Evolutionary conservation across 495 filamentous ascomycete species (phyloP), one percentile per base, ranked within the genome.

Genomic region (Bryoglossum gracile): DNA sequence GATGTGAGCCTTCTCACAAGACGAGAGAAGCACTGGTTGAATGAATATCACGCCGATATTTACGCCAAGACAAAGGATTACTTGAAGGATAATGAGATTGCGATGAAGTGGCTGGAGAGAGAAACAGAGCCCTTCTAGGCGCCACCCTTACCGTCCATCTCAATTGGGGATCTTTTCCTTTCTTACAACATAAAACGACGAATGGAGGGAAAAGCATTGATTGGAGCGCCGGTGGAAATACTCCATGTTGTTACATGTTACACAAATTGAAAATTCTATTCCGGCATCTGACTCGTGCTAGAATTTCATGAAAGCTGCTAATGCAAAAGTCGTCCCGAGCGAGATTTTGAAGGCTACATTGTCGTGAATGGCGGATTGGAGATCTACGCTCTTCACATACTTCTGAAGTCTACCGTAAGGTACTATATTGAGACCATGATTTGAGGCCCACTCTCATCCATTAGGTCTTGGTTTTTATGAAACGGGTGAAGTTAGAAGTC

Each of bases 11-110:
- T 94, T 39, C 59, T 99, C 55, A 88, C 81, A 17, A 71, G 71
- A n/a, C 71, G 63, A 24, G 94, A 99, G 73, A 83, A 82, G 65
- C 68, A 74, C 48, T 99, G 89, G 87, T 65, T 99, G 46, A 92
- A 96, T 60, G 72, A 78, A 41, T 95, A 94, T 65, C 88, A 94
- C 62, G 63, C 69, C 19, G 83, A 94, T 62, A 80, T 99, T 16
- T 76, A 77, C 65, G 77, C 83, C 47, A 94, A 90, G 72, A 95
- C 88, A 30, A 80, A 80, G 59, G 71, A 68, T n/a, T 92, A 76
- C 65, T 95, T 97, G 55, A 69, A 86, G 60, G 67, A 77, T 2
- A 86, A 86, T 57, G 68, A 78, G 44, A 58, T 83, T 54, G 81
- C 86, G 2, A 70, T 73, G 59, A 77, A 73, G 41, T 99, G 92